These are phyloP conservation scores for Ceratorhiza oryzae-sativae DNA, from an alignment of 1,284 basidiomycete species.

Conservation along the genomic window DNA sequence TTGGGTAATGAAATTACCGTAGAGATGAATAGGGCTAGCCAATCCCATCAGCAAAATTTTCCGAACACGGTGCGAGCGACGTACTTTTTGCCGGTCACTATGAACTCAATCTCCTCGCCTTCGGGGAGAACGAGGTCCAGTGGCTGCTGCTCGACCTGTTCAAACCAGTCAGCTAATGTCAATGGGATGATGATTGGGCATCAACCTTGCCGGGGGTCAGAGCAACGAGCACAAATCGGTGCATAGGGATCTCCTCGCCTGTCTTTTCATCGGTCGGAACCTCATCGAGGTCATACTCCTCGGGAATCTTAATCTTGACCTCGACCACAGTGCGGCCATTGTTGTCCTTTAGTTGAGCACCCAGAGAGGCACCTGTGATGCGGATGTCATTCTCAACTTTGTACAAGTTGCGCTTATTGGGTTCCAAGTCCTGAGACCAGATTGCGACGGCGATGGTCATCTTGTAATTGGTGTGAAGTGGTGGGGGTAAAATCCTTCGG, in stretches of 20 bases:
- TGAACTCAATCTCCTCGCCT: constrained; percentile 42
- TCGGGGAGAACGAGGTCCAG: constrained; percentile 41
- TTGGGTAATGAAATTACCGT: constrained; percentile 84
- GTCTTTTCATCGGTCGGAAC: constrained; percentile 16
- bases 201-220: constrained; percentile 25
- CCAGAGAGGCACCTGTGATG: constrained; percentile 31
- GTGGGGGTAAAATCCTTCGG: constrained; percentile 16
- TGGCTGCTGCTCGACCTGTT: constrained; percentile 41
- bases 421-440: constrained; percentile 36
- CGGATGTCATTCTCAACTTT: constrained; percentile 31
- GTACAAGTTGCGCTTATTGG: constrained; percentile 33
- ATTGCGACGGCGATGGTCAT: constrained; percentile 27
- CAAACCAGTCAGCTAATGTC: background rate
- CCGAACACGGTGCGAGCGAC: background rate
- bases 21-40: constrained; percentile 78
- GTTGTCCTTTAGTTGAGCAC: constrained; percentile 6
- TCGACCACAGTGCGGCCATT: constrained; percentile 32
- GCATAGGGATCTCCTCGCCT: constrained; percentile 19
- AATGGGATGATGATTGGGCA: background rate
- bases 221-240: constrained; percentile 28
- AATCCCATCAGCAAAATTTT: constrained; percentile 24
- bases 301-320: constrained; percentile 25
- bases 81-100: constrained; percentile 44
- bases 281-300: constrained; percentile 23
- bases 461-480: background rate